Base-by-base conservation (phyloP, 345 rosid genomes). In the Salix caprea region DNA sequence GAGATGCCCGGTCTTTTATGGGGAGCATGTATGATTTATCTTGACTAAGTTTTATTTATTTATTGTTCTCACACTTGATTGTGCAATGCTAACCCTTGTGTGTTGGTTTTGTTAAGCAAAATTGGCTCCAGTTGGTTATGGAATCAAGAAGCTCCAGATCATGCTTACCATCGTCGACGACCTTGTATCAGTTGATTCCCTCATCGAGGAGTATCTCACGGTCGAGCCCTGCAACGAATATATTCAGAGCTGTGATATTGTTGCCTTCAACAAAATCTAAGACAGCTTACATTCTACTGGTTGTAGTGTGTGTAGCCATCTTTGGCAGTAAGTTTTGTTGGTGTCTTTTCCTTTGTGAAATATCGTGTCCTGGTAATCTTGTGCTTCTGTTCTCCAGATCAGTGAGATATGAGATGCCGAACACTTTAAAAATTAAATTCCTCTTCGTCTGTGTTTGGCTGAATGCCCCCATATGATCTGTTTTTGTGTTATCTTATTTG, bases 241-340 rank as follows among this genome's bases (percentile, higher is more conserved):
- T 76, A 36, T 96, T 75, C 99, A 96, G 89, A 93, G 99, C 74
- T 91, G 93, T 71, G 99, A 96, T 89, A 96, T 96, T 18, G 94
- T 88, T 0, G 99, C 98, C 71, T 96, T 93, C 89, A 96, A 96
- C 94, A 93, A 96, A 83, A 96, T 96, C 39, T 93, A 86, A 78
- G 26, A 50, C 36, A 11, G 1, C 39, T 69, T 61, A 23, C 37
- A 74, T 42, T 23, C 44, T 5, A n/a, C 28, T 39, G 28, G 24
- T 14, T 36, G 58, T 71, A 37, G 71, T 11, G 78, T 37, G 71
- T 11, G 78, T 37, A 36, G 52, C 78, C 46, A 24, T 24, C 65
- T 46, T 48, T 74, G 73, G 77, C 78, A 74, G 42, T 40, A 28
- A 24, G 19, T 76, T 24, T 69, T 64, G 30, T 19, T 32, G 37